Base-by-base conservation (phyloP, 169 alveolate species). In the Eimeria tenella region DNA sequence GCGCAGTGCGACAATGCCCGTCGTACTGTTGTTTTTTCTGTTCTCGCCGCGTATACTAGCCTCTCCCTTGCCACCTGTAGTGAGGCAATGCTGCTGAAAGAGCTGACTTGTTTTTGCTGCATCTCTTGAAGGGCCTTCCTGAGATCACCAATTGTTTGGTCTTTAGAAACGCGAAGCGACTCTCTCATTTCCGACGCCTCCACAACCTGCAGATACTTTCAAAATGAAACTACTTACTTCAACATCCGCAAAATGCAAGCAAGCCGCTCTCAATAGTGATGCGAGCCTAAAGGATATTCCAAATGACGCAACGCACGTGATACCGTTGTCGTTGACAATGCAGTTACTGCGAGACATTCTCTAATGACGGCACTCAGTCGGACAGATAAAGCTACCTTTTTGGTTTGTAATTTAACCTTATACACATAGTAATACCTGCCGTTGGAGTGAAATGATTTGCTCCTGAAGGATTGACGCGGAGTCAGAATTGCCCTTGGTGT, bases 371-470 rank as follows among this genome's bases (percentile, higher is more conserved):
- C 42, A 31, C 42, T 31, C 4, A 31, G 42, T 31, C 42, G 42
- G 42, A 31, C 42, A 31, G 42, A 31, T 31, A 2, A 31, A 31
- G 42, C 42, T 31, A 2, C 42, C 42, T 31, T 31, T 58, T 0
- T 3, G 11, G 19, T 13, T 58, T 58, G 68, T 3, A 58, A 3
- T 1, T 17, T 13, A 10, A 58, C 11, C 19, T 17, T 17, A 3
- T 42, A 50, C 62, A 49, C 84, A 13, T 13, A 53, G 50, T n/a
- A 62, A 13, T 71, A 87, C 93, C 84, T 87, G 86, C 15, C 81
- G 93, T 74, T 87, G 93, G 23, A 87, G 75, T 4, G 93, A 65
- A 23, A 71, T 62, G 63, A 87, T 23, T 49, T 75, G 94, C 50
- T 60, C 63, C 31, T 50, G 81, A 65, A 74, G 81, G 70, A 49